These are phyloP conservation scores for Tympanopsis confertula DNA, from an alignment of 2,329 filamentous ascomycete species.

Conservation along the genomic window DNA sequence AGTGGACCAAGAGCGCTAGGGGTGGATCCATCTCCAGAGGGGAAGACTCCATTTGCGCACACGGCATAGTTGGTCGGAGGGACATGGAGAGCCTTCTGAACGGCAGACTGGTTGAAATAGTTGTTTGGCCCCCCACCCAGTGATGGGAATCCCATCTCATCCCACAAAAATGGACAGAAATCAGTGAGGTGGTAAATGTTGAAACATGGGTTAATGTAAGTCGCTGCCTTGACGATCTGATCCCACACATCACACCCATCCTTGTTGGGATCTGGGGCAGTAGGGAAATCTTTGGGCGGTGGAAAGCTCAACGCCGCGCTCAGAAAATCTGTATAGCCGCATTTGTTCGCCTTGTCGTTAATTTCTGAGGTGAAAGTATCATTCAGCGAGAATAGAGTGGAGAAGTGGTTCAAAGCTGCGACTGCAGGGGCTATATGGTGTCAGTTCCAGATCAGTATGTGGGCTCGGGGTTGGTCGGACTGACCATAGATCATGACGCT, in stretches of 20 bases:
- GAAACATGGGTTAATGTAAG: slow-evolving; percentile 48
- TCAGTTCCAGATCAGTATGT: not conserved
- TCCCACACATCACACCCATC: not conserved
- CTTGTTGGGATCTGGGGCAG: slow-evolving; percentile 5
- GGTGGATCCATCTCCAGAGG: too few species aligned
- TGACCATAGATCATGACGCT: not conserved
- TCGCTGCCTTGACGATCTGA: slow-evolving; percentile 47
- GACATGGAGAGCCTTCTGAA: not conserved
- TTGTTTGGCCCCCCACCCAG: not conserved
- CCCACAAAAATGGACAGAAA: slow-evolving; percentile 26
- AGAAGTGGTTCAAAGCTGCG: slow-evolving; percentile 7
- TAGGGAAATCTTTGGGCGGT: slow-evolving; percentile 7
- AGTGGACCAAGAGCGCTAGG: too few species aligned
- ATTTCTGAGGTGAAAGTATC: slow-evolving; percentile 23
- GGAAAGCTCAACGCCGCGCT: slow-evolving; percentile 13
- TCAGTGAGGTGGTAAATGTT: slow-evolving; percentile 48
- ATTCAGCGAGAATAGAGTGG: slow-evolving; percentile 26
- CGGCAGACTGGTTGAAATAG: not conserved
- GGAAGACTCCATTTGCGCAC: too few species aligned
- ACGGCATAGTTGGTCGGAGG: not conserved
- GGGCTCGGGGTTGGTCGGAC: not conserved
- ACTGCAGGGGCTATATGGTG: slow-evolving; percentile 5
- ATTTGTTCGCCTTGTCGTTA: slow-evolving; percentile 16
- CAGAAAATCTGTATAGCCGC: slow-evolving; percentile 20
- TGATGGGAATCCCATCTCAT: slow-evolving; percentile 9